Evolutionary conservation across 176 grass and related monocot genomes (phyloP).

Genomic region (Cymbopogon citratus): DNA sequence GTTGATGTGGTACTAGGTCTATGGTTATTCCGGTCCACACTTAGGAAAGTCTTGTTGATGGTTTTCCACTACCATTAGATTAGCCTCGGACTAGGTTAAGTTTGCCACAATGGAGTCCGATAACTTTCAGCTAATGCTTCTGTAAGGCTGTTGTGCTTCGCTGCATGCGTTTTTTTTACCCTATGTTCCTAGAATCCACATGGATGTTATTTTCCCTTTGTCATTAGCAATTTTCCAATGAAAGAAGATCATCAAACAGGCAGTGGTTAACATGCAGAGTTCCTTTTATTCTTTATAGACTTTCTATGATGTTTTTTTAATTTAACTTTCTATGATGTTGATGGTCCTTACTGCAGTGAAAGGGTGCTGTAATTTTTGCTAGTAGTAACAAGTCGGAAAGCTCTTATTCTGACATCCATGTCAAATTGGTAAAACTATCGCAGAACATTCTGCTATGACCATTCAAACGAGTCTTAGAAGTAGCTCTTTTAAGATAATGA

Average conservation of each 20-base stretch:
- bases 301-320: background rate
- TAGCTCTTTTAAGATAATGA: background rate
- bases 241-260: background rate
- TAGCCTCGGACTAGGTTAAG: no score
- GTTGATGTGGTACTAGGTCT: no score
- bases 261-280: background rate
- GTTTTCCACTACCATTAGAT: no score
- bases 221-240: background rate
- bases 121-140: no score
- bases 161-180: background rate
- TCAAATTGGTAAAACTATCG: background rate
- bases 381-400: background rate
- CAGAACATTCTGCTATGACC: background rate
- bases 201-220: background rate
- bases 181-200: background rate
- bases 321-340: background rate
- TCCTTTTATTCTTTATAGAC: background rate
- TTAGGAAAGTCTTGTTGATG: background rate
- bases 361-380: background rate
- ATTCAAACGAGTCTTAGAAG: background rate
- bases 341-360: background rate
- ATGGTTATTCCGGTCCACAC: no score
- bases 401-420: background rate
- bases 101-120: no score
- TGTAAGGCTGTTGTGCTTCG: background rate